phyloP scores from a whole-genome alignment of 257 asterid species.

The Sherardia arvensis region DNA sequence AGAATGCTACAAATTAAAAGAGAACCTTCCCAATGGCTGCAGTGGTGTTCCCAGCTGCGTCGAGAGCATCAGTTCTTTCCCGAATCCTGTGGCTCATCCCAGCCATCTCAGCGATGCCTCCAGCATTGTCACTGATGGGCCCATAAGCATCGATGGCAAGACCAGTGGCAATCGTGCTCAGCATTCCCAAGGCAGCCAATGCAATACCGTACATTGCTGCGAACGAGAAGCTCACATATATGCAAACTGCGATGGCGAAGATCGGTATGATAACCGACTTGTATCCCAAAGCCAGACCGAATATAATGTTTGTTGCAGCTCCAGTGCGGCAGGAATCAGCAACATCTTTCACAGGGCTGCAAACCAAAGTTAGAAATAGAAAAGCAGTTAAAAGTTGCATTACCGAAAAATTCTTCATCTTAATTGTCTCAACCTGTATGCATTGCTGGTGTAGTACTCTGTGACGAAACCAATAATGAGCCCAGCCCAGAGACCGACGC shows the following conservation, averaged over 20 bases:
- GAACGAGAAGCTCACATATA: slow-evolving; percentile 75
- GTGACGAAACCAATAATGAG: slow-evolving; percentile 88
- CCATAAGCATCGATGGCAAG: slow-evolving; percentile 93
- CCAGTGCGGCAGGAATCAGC: slow-evolving; percentile 98
- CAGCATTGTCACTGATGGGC: slow-evolving; percentile 95
- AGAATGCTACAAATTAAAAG: neutral
- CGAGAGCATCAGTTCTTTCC: slow-evolving; percentile 93
- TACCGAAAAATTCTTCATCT: neutral
- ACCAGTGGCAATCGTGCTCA: slow-evolving; percentile 93
- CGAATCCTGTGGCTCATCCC: slow-evolving; percentile 91
- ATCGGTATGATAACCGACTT: slow-evolving; percentile 89
- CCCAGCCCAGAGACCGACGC: slow-evolving; percentile 97
- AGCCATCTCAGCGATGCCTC: slow-evolving; percentile 97
- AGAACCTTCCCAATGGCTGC: slow-evolving; percentile 89
- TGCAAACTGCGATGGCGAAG: slow-evolving; percentile 72
- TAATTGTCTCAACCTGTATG: slow-evolving; percentile 65
- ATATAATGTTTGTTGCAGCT: slow-evolving; percentile 87
- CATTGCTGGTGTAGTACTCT: slow-evolving; percentile 86
- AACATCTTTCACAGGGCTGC: slow-evolving; percentile 77
- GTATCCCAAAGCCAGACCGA: slow-evolving; percentile 92
- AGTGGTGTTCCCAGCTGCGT: slow-evolving; percentile 94
- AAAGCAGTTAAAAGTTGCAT: neutral
- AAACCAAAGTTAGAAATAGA: neutral
- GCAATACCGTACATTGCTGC: slow-evolving; percentile 97
- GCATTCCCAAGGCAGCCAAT: slow-evolving; percentile 86